Conservation (phyloP, 768 basidiomycete species). For the Rubroboletus satanas region DNA sequence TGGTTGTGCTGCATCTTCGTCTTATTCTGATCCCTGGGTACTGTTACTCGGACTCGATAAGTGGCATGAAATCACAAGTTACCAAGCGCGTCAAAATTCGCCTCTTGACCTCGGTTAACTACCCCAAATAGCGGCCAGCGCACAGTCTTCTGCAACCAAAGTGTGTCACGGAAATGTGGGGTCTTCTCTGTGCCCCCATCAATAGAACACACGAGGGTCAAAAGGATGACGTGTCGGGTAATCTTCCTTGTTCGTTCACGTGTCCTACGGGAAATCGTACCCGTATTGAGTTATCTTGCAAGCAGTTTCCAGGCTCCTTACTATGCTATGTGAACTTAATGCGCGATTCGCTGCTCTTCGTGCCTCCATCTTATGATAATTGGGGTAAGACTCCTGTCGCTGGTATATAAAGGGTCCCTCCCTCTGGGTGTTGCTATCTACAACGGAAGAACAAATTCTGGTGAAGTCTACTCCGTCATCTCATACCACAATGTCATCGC, state of each 20-base stretch:
- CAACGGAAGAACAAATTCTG: not conserved
- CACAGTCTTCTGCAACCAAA: no score
- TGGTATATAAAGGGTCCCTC: not conserved
- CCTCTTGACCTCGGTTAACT: not conserved
- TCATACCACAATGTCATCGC: conserved; percentile 10
- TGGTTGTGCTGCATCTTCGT: not conserved
- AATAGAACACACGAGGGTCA: not conserved
- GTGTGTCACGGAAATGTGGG: not conserved
- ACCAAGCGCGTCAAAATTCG: no score
- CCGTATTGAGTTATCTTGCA: not conserved
- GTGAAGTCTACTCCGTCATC: not conserved
- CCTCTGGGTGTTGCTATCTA: not conserved
- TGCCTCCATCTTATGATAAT: not conserved
- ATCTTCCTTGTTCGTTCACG: not conserved
- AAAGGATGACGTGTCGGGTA: not conserved
- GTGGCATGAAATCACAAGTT: not conserved
- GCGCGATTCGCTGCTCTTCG: not conserved
- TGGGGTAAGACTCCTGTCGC: not conserved
- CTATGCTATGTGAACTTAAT: not conserved
- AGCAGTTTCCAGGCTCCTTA: not conserved
- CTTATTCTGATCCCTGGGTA: not conserved
- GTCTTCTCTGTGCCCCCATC: not conserved
- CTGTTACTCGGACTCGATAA: no score
- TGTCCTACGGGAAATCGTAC: conserved; percentile 3
- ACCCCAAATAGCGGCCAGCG: not conserved